phyloP scores from a whole-genome alignment of 2,329 filamentous ascomycete genomes.

The Cladosporium sp. region DNA sequence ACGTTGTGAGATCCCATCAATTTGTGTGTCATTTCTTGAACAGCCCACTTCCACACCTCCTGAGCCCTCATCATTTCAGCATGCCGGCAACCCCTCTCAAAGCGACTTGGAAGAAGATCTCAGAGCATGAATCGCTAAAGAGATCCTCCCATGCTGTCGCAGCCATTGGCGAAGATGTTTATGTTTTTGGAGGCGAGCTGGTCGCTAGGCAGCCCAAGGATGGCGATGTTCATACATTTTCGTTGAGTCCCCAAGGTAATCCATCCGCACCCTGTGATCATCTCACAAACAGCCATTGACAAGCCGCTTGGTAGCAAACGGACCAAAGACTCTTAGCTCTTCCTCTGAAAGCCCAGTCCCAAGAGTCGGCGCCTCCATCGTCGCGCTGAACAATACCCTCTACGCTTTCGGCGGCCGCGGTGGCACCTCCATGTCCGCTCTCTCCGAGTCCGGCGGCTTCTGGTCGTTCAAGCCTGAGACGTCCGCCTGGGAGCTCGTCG shows the following conservation, averaged over 20 bases:
- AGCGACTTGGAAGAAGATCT: constrained; percentile 34
- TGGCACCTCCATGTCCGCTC: constrained; percentile 59
- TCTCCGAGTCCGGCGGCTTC: constrained; percentile 67
- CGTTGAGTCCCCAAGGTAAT: background rate
- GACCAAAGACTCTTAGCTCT: background rate
- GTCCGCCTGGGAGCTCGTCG: constrained; percentile 59
- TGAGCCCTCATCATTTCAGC: too few species aligned
- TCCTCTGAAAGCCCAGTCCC: constrained; percentile 49
- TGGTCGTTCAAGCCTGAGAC: constrained; percentile 67
- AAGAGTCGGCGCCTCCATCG: constrained; percentile 67
- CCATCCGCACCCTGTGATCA: too few species aligned
- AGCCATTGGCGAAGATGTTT: constrained; percentile 43
- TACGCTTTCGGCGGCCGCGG: constrained; percentile 78
- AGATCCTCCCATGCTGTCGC: constrained; percentile 68
- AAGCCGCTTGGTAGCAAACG: too few species aligned
- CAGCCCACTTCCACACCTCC: too few species aligned
- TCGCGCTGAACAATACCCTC: constrained; percentile 61
- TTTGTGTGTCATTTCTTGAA: too few species aligned
- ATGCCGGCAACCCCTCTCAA: constrained; percentile 10
- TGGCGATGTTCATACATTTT: constrained; percentile 62
- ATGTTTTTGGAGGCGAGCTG: constrained; percentile 73
- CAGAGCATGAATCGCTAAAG: constrained; percentile 42
- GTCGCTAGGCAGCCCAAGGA: constrained; percentile 61
- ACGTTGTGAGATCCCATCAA: too few species aligned
- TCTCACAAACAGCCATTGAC: too few species aligned